phyloP scores from a whole-genome alignment of 345 rosid species.

The Jatropha curcas region DNA sequence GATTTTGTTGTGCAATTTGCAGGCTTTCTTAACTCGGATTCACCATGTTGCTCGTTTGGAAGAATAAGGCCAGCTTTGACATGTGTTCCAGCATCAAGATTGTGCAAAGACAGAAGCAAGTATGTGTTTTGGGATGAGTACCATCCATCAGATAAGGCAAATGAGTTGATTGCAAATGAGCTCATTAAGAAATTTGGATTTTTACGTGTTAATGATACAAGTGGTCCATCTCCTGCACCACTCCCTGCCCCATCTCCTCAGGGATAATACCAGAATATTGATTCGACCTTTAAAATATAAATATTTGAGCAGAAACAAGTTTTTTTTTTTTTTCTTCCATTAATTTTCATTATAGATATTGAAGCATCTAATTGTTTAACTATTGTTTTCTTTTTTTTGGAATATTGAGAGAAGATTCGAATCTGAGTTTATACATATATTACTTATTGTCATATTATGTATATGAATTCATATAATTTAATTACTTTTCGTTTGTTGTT shows the following conservation, averaged over 20 bases:
- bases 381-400: neutral
- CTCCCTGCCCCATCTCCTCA: constrained; percentile 7
- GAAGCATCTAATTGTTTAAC: neutral
- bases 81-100: constrained; percentile 75
- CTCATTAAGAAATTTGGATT: constrained; percentile 77
- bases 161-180: constrained; percentile 75
- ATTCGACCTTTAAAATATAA: too few relatives aligned
- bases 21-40: constrained; percentile 79
- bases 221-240: constrained; percentile 20
- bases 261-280: neutral
- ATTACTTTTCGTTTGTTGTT: too few relatives aligned
- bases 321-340: neutral
- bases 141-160: constrained; percentile 84
- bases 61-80: constrained; percentile 84
- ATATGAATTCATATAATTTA: too few relatives aligned
- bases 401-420: too few relatives aligned
- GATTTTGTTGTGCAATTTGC: constrained; percentile 3
- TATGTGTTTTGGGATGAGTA: constrained; percentile 98
- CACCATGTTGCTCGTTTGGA: constrained; percentile 91
- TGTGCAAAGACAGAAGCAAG: constrained; percentile 84
- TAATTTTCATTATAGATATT: neutral
- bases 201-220: constrained; percentile 23
- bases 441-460: too few relatives aligned
- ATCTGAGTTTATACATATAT: too few relatives aligned
- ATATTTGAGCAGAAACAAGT: neutral